phyloP scores from a whole-genome alignment of 371 early-diverging fungal genomes.

The Mitosporidium daphniae region DNA sequence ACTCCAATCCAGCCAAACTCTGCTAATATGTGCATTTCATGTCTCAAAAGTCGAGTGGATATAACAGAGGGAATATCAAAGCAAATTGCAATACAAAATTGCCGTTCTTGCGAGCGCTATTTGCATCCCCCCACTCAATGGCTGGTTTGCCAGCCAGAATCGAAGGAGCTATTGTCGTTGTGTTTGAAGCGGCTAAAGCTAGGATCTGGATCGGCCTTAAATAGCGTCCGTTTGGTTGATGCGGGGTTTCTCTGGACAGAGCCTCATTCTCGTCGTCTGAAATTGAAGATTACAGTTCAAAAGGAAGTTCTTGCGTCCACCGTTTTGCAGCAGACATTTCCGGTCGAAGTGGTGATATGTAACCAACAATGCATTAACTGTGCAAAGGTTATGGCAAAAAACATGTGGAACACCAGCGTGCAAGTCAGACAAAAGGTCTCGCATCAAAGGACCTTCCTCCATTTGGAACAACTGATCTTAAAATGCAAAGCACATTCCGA shows the following conservation, averaged over 20 bases:
- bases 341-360: constrained; percentile 65
- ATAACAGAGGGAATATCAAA: constrained; percentile 90
- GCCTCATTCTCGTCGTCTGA: constrained; percentile 69
- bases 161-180: constrained; percentile 58
- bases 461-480: constrained; percentile 85
- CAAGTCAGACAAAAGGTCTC: constrained; percentile 77
- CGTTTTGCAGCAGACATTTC: constrained; percentile 66
- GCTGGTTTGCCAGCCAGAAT: constrained; percentile 53
- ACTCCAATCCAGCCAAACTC: constrained; percentile 73
- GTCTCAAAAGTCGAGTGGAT: constrained; percentile 69
- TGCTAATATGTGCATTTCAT: constrained; percentile 88
- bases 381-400: constrained; percentile 76
- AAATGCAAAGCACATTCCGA: constrained; percentile 82
- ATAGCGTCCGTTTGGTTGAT: constrained; percentile 66
- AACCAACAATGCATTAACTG: constrained; percentile 89
- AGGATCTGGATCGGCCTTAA: no score
- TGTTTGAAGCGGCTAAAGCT: constrained; percentile 62
- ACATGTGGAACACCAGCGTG: constrained; percentile 90
- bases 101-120: constrained; percentile 82
- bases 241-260: constrained; percentile 96
- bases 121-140: constrained; percentile 71
- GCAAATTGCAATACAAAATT: constrained; percentile 57
- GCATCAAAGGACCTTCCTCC: constrained; percentile 86
- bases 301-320: constrained; percentile 74
- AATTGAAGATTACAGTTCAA: constrained; percentile 79